phyloP scores from a whole-genome alignment of 495 filamentous ascomycete genomes.

The Lindgomyces ingoldianus region DNA sequence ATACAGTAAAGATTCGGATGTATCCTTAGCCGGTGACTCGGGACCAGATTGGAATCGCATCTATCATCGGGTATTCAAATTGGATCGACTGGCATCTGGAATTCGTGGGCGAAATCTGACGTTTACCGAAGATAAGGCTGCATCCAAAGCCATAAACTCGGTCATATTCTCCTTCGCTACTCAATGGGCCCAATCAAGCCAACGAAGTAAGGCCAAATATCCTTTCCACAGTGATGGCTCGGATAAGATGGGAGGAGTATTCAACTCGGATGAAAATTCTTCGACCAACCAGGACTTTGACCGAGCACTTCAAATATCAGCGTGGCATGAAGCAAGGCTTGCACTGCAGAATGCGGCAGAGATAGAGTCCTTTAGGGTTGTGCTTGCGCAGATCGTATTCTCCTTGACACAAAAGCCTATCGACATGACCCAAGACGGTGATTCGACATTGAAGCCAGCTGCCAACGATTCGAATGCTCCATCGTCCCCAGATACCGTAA shows the following conservation, averaged over 20 bases:
- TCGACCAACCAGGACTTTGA: conserved; percentile 38
- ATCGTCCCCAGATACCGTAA: not conserved
- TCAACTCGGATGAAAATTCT: conserved; percentile 23
- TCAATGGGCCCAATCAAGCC: conserved; percentile 49
- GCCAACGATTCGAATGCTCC: not conserved
- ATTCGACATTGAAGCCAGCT: not conserved
- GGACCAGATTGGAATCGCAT: conserved; percentile 52
- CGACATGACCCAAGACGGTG: not conserved
- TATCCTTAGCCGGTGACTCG: conserved; percentile 40
- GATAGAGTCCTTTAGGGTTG: conserved; percentile 51
- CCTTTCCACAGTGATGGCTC: conserved; percentile 14
- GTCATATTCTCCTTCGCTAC: conserved; percentile 53
- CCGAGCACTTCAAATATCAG: conserved; percentile 43
- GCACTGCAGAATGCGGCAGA: conserved; percentile 44
- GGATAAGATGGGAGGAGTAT: not conserved
- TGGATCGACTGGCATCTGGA: conserved; percentile 45
- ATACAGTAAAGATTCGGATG: conserved; percentile 37
- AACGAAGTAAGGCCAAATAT: conserved; percentile 30
- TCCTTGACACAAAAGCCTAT: conserved; percentile 49
- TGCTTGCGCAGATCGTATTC: conserved; percentile 53
- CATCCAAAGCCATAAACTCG: conserved; percentile 46
- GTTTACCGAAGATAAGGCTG: conserved; percentile 43
- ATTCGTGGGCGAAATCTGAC: conserved; percentile 44
- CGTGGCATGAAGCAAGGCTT: conserved; percentile 51
- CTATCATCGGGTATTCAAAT: conserved; percentile 47